Base-by-base conservation (phyloP, 495 filamentous ascomycete species). In the Aspergillus kassunensis region DNA sequence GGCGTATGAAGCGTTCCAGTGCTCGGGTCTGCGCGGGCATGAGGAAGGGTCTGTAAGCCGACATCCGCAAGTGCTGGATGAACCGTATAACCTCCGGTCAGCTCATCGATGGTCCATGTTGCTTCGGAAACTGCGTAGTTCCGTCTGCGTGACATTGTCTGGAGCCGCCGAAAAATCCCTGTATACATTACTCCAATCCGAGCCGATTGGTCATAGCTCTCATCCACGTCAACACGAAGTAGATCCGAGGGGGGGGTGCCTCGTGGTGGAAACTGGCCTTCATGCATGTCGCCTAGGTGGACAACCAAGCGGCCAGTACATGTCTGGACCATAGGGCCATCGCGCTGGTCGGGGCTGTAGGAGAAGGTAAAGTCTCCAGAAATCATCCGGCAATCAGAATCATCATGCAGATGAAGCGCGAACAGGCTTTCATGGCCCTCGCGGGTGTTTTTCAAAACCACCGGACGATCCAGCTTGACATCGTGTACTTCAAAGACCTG, bases 401-500 rank as follows among this genome's bases (percentile, higher is more conserved):
- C 29, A 10, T 19, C 18, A n/a, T 8, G 12, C 33, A 1, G 6
- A 9, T 19, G 20, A 2, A 29, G 2, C 8, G 18, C 40, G 8
- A 41, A 46, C 2, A 58, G 36, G 6, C 15, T 46, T 21, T 58
- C 51, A 7, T 46, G 23, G 0, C 41, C 45, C 4, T 4, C 8
- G 24, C 4, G 24, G 24, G 4, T 9, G 24, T 15, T 9, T 6
- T 19, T 3, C 20, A 21, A 6, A 21, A 43, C 20, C n/a, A n/a
- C n/a, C n/a, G n/a, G n/a, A n/a, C n/a, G n/a, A n/a, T n/a, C n/a
- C 27, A 43, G 4, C 27, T 80, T 70, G 1, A 77, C 77, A 21
- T 56, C 66, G 0, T 57, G 13, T 8, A 81, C 77, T 9, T 50
- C 6, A 11, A 67, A 18, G 27, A 61, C 25, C 0, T 47, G 19